A percentile compares a stretch with the other conserved stretches of the same genome.
phyloP scores from a whole-genome alignment of 495 filamentous ascomycete genomes.

The Aspergillus steynii region DNA sequence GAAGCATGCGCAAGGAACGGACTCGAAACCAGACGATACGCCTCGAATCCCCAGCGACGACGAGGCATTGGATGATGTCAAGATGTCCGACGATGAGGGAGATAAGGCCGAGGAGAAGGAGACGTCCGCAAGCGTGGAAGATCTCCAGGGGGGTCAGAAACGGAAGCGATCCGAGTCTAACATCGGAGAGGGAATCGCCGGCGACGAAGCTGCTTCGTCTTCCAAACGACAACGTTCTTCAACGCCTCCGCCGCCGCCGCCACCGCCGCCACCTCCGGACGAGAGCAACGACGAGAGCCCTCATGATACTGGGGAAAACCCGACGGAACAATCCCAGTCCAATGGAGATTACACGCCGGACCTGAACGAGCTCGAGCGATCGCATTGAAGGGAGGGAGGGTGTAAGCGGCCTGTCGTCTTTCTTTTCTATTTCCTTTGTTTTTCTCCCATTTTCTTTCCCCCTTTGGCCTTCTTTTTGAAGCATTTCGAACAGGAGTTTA shows the following conservation, averaged over 20 bases:
- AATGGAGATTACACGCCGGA: conserved; percentile 9
- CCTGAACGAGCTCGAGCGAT: conserved; percentile 13
- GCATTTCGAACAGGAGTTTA: neutral
- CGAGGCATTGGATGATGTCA: conserved; percentile 41
- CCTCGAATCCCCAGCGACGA: conserved; percentile 26
- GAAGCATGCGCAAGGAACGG: conserved; percentile 37
- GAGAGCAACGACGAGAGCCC: conserved; percentile 24
- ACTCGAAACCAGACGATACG: conserved; percentile 23
- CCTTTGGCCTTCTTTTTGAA: conserved; percentile 5
- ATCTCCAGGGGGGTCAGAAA: conserved; percentile 50
- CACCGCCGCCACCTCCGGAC: conserved; percentile 20
- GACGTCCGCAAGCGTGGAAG: conserved; percentile 15
- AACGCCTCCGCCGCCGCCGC: conserved; percentile 35
- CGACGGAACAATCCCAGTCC: neutral
- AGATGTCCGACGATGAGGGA: conserved; percentile 59
- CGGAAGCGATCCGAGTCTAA: conserved; percentile 58
- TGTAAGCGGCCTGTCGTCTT: conserved; percentile 14
- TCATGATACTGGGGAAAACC: conserved; percentile 15
- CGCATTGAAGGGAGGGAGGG: conserved; percentile 28
- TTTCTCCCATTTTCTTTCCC: conserved; percentile 11
- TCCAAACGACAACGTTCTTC: conserved; percentile 43
- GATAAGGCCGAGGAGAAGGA: conserved; percentile 18
- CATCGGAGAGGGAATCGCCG: conserved; percentile 25
- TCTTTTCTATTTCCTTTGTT: conserved; percentile 7
- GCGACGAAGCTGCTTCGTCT: conserved; percentile 27